These are phyloP conservation scores for Pseudocercospora eumusae DNA, from an alignment of 2,329 filamentous ascomycete genomes.

Conservation along the genomic window DNA sequence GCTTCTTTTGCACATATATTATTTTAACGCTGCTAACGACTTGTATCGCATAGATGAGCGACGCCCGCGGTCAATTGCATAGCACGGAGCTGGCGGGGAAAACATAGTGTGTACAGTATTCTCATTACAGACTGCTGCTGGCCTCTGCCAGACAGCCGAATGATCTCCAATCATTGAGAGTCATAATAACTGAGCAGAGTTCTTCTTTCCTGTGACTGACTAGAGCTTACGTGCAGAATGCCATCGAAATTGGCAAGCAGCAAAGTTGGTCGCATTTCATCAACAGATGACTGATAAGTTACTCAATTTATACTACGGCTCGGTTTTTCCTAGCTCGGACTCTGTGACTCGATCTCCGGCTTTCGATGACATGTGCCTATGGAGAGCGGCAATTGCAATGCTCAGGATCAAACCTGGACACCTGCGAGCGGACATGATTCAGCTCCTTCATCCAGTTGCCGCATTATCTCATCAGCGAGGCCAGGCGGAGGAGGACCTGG, in stretches of 20 bases:
- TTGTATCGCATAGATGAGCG: slow-evolving; percentile 14
- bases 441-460: slow-evolving; percentile 4
- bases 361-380: too few species aligned
- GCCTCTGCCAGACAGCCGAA: neutral
- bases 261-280: too few species aligned
- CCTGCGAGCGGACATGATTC: neutral
- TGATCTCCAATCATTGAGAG: neutral
- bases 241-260: too few species aligned
- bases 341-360: too few species aligned
- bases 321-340: too few species aligned
- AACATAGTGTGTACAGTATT: slow-evolving; percentile 12
- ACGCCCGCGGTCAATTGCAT: slow-evolving; percentile 10
- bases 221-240: too few species aligned
- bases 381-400: too few species aligned
- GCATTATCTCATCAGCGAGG: slow-evolving; percentile 8
- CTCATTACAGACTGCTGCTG: neutral
- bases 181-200: neutral
- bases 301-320: too few species aligned
- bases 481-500: slow-evolving; percentile 13
- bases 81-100: slow-evolving; percentile 9
- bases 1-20: neutral
- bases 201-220: neutral
- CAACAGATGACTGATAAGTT: too few species aligned
- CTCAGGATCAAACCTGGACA: too few species aligned
- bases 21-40: slow-evolving; percentile 8